These are phyloP conservation scores for Colletotrichum acutatum DNA, from an alignment of 2,329 filamentous ascomycete species.

Conservation along the genomic window DNA sequence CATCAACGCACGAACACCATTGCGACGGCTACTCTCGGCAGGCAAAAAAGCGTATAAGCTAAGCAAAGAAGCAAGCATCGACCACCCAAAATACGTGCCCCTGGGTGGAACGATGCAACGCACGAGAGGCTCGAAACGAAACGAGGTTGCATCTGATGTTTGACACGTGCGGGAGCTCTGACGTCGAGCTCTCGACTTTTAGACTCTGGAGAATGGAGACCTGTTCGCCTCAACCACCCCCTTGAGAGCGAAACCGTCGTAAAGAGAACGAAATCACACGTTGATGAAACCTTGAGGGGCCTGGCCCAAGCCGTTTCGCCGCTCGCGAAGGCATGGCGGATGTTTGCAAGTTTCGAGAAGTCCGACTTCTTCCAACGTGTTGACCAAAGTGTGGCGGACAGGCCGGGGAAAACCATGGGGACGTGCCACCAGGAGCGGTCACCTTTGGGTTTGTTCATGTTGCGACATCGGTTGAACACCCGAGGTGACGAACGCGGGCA, in stretches of 20 bases:
- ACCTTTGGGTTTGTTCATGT: constrained; percentile 8
- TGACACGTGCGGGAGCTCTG: constrained; percentile 25
- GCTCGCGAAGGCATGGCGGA: not conserved
- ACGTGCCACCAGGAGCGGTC: not conserved
- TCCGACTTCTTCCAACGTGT: not conserved
- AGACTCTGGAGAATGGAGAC: constrained; percentile 16
- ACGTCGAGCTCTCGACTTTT: constrained; percentile 5
- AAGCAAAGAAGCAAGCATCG: not conserved
- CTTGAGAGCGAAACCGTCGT: constrained; percentile 1
- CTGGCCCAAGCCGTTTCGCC: not conserved
- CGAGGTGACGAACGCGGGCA: not conserved
- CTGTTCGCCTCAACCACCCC: constrained; percentile 18
- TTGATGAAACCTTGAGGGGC: constrained; percentile 14
- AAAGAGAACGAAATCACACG: constrained; percentile 5
- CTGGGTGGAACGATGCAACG: not conserved
- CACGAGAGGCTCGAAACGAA: constrained; percentile 8
- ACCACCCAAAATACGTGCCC: not conserved
- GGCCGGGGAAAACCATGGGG: not conserved
- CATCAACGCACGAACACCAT: not conserved
- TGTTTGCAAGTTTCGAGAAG: not conserved
- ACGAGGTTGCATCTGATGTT: constrained; percentile 24
- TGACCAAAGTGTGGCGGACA: not conserved
- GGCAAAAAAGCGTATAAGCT: not conserved
- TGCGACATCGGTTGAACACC: constrained; percentile 32
- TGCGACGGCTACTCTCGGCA: not conserved